Evolutionary conservation across 495 filamentous ascomycete species (phyloP), one percentile per base, ranked within the genome.

Genomic region (Aspergillus coremiiformis): DNA sequence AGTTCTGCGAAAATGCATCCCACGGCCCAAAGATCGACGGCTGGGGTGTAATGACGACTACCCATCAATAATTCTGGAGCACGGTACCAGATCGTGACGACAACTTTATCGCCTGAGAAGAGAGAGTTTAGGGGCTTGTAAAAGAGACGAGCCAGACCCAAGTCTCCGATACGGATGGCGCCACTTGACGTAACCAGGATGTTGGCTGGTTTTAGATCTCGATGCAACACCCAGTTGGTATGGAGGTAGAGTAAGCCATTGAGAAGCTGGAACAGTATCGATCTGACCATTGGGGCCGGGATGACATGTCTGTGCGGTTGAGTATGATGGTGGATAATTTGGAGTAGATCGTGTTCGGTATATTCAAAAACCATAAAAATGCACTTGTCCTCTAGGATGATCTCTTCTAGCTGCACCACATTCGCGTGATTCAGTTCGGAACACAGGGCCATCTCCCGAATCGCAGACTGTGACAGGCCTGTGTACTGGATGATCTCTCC

Each of bases 291-390:
- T 14, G 78, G 68, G 5, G 93, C 88, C 0, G 90, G 90, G 54
- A 98, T 97, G 23, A 87, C 83, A 57, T 88, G 84, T 41, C 93
- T 80, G 11, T 87, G 83, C 12, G 87, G 86, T 52, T 94, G 88
- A 2, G 89, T 92, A 71, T 99, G 93, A 61, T 96, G 90, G 64
- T 99, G 93, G 59, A 99, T 96, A 55, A 99, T 97, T 68, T 97
- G 94, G 7, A 99, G 77, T 37, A 99, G 75, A 65, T 99, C 93
- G 68, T 87, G 93, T 69, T 99, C 93, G 57, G 91, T 92, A 64
- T 96, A 99, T 69, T 97, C 93, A 62, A 99, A 99, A 17, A 99
- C 91, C 89, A 99, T 99, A 70, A 90, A 97, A 62, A 99, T 99
- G 73, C 90, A 96, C 71, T 96, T 97, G 68, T 95, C 90, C 70